Evolutionary conservation across 2,329 filamentous ascomycete genomes (phyloP), one percentile per base, ranked within the genome.

Genomic region (Colletotrichum liaoningense): DNA sequence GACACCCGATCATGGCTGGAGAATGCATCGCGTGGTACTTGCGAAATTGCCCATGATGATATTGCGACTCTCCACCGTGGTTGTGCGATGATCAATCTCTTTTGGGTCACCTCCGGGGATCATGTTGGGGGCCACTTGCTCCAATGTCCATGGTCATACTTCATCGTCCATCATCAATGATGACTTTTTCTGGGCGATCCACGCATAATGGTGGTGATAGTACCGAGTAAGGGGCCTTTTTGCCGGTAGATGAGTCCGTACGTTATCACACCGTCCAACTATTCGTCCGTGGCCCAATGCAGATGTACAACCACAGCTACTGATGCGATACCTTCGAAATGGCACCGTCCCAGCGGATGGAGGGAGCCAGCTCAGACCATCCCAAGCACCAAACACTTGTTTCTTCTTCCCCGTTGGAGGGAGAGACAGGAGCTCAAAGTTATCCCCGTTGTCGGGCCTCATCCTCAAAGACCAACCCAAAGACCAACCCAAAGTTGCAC

Each of bases 1-100:
- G 57, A 57, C 46, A 67, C 14, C 54, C 63, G 26, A 38, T 26
- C 28, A 19, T 16, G 22, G 62, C 24, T 60, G 42, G 28, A 54
- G 46, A 70, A 60, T 70, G 63, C 26, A 46, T 33, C 42, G 30
- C 26, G 42, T 22, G 55, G 54, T 60, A 67, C 68, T 30, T 67
- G 67, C 7, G 14, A 58, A 65, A 65, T 69, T 54, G 54, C 66
- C 57, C 28, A 19, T 55, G 12, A 42, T 22, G 19, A 49, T 49
- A 49, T 5, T 26, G 42, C 19, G 11, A 6, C 4, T 24, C 57
- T 52, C 67, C 67, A 56, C 68, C 26, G 12, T 49, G n/a, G 55
- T 55, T 68, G 14, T 19, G 28, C 58, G 49, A 58, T 59, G 64
- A 72, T 72, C 65, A 49, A 28, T 63, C 58, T 72, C 64, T 63